These are phyloP conservation scores for Rhynchosporium agropyri DNA, from an alignment of 2,329 filamentous ascomycete species.

Conservation along the genomic window DNA sequence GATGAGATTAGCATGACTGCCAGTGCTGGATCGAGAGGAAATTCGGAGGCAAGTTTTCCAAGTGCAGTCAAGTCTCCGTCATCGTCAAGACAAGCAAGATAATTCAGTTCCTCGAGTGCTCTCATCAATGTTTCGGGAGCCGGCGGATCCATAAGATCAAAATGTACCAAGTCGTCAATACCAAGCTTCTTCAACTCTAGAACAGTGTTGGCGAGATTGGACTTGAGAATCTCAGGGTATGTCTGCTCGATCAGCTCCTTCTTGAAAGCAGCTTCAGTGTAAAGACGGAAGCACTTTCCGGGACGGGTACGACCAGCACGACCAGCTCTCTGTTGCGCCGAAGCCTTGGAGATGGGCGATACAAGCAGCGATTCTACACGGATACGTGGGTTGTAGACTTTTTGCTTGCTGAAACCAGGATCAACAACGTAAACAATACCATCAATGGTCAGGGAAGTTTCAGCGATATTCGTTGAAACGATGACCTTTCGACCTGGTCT, in stretches of 20 bases:
- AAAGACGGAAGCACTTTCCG: slow-evolving; percentile 96
- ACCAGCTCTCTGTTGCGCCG: slow-evolving; percentile 95
- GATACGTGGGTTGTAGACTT: slow-evolving; percentile 97
- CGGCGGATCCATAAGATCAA: slow-evolving; percentile 97
- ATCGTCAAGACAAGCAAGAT: slow-evolving; percentile 93
- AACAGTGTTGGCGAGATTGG: slow-evolving; percentile 92
- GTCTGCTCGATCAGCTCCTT: slow-evolving; percentile 98
- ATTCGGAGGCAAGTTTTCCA: slow-evolving; percentile 87
- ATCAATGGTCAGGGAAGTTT: slow-evolving; percentile 96
- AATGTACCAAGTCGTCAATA: slow-evolving; percentile 93
- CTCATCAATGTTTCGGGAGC: slow-evolving; percentile 98
- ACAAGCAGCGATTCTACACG: slow-evolving; percentile 97
- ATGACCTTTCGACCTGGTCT: slow-evolving; percentile 92
- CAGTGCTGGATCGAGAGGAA: slow-evolving; percentile 89
- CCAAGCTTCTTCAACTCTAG: slow-evolving; percentile 97
- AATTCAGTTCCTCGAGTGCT: slow-evolving; percentile 95
- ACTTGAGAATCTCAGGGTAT: slow-evolving; percentile 92
- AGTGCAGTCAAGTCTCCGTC: slow-evolving; percentile 89
- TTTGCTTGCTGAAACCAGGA: slow-evolving; percentile 98
- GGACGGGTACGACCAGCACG: slow-evolving; percentile 98
- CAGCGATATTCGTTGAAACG: slow-evolving; percentile 95
- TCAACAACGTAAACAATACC: slow-evolving; percentile 99
- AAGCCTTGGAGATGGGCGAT: slow-evolving; percentile 96
- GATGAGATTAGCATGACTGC: slow-evolving; percentile 98
- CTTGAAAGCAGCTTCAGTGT: slow-evolving; percentile 95